Conservation (phyloP, 306 rosid genomes). For the Malus domestica region ASM211411v1 NC_041792.1:9378501-9379000, state of each 20-base stretch:
- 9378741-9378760: conserved; percentile 27
- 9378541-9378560: conserved; percentile 72
- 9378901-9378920: not conserved
- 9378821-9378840: conserved; percentile 92
- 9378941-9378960: not conserved
- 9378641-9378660: conserved; percentile 92
- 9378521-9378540: conserved; percentile 93
- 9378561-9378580: conserved; percentile 91
- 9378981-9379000: not conserved
- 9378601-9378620: conserved; percentile 80
- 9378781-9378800: conserved; percentile 91
- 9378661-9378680: conserved; percentile 72
- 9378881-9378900: not conserved
- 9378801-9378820: conserved; percentile 97
- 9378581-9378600: conserved; percentile 90
- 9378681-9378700: conserved; percentile 47
- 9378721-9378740: conserved; percentile 2
- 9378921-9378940: not conserved
- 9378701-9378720: conserved; percentile 9
- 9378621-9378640: conserved; percentile 66
- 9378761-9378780: conserved; percentile 86
- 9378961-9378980: not conserved
- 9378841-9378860: conserved; percentile 84
- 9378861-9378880: conserved; percentile 49
- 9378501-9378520: conserved; percentile 82